Conservation (phyloP, 306 rosid genomes). For the Corylus avellana region DNA sequence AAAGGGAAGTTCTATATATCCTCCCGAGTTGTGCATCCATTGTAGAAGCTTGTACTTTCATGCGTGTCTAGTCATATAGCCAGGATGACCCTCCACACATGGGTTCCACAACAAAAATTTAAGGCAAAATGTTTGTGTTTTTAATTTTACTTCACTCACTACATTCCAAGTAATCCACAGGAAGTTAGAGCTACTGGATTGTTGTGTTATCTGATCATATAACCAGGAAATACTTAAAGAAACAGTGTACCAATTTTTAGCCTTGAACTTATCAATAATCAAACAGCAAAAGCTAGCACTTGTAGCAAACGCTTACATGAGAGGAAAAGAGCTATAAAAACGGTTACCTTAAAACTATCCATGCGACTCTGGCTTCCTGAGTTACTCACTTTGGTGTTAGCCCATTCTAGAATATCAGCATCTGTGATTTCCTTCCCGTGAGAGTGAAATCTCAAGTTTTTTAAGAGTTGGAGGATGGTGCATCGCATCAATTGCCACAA, state of each 20-base stretch:
- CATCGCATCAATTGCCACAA: slow-evolving; percentile 97
- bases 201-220: background rate
- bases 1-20: background rate
- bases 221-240: background rate
- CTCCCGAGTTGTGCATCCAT: background rate
- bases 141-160: background rate
- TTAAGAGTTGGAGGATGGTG: slow-evolving; percentile 86
- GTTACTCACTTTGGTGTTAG: slow-evolving; percentile 74
- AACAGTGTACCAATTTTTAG: background rate
- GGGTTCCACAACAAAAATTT: background rate
- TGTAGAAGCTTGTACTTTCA: background rate
- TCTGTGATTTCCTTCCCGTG: slow-evolving; percentile 88
- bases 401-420: slow-evolving; percentile 93
- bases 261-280: background rate
- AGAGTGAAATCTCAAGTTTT: slow-evolving; percentile 90
- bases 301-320: background rate
- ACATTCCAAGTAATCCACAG: background rate
- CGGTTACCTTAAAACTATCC: slow-evolving; percentile 77
- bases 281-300: background rate
- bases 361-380: slow-evolving; percentile 75
- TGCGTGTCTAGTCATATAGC: background rate
- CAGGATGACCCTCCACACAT: background rate
- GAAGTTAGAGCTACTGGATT: background rate
- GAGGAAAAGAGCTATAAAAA: background rate
- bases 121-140: background rate